phyloP scores from a whole-genome alignment of 225 moss, liverwort and hornwort genomes.

The Physcomitrellopsis africana region DNA sequence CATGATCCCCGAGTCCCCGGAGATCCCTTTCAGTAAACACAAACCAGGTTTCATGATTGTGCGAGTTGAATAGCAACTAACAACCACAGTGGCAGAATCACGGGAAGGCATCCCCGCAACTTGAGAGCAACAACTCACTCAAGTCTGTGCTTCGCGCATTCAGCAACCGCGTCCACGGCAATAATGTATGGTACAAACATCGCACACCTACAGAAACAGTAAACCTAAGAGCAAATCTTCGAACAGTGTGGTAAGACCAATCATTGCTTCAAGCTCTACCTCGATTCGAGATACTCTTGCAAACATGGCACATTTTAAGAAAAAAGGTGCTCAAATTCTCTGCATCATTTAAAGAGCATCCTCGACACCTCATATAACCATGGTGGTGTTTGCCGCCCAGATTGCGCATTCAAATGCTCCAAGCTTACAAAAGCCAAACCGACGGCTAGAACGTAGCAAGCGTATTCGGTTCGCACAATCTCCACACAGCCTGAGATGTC shows the following conservation, averaged over 20 bases:
- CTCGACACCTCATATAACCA: too few relatives aligned
- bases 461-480: too few relatives aligned
- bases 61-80: neutral
- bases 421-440: too few relatives aligned
- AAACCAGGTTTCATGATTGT: constrained; percentile 1
- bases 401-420: too few relatives aligned
- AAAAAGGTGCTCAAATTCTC: too few relatives aligned
- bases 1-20: neutral
- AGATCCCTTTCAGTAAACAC: neutral
- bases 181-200: neutral
- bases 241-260: neutral
- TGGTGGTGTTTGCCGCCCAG: too few relatives aligned
- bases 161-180: neutral
- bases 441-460: too few relatives aligned
- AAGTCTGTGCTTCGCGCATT: neutral
- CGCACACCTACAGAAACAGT: neutral
- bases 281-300: neutral
- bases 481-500: too few relatives aligned
- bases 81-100: neutral
- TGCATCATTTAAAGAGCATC: too few relatives aligned
- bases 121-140: neutral
- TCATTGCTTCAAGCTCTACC: neutral
- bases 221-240: constrained; percentile 8
- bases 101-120: neutral
- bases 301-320: too few relatives aligned